phyloP scores from a whole-genome alignment of 169 alveolate genomes.

The Plasmodium sp. region DNA sequence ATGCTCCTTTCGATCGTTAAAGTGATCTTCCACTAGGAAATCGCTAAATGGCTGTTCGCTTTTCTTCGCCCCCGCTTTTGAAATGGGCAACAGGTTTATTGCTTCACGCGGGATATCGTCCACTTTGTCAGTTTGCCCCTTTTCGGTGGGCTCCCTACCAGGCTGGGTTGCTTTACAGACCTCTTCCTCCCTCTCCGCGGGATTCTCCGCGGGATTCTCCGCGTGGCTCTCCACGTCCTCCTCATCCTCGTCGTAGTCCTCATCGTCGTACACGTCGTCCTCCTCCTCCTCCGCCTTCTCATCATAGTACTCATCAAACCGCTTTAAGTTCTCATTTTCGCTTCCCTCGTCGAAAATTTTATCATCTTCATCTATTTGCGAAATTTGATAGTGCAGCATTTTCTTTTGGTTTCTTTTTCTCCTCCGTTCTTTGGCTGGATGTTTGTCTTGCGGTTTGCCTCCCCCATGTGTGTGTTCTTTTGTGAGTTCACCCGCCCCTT shows the following conservation, averaged over 20 bases:
- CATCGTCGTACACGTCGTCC: conserved; percentile 13
- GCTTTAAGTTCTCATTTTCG: conserved; percentile 5
- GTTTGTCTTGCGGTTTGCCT: not conserved
- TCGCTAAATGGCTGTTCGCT: not conserved
- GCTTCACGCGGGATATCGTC: not conserved
- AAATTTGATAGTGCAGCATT: not conserved
- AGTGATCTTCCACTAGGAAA: conserved; percentile 1
- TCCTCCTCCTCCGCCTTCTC: conserved; percentile 14
- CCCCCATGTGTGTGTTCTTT: not conserved
- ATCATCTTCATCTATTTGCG: conserved; percentile 35
- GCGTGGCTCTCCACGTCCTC: not conserved
- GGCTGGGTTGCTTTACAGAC: not conserved
- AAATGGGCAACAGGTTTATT: not conserved
- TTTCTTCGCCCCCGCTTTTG: not conserved
- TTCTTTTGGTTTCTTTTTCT: conserved; percentile 7
- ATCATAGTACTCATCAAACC: conserved; percentile 19
- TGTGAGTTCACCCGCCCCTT: not conserved
- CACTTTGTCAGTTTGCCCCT: not conserved
- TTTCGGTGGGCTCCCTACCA: not conserved
- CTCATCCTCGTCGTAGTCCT: conserved; percentile 38
- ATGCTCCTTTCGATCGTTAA: not conserved
- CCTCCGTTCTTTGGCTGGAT: conserved; percentile 14
- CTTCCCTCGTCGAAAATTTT: conserved; percentile 62
- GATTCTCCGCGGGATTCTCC: not conserved
- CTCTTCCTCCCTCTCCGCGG: not conserved